Evolutionary conservation across 2,329 filamentous ascomycete species (phyloP).

Genomic region (Arthrinium phaeospermum): DNA sequence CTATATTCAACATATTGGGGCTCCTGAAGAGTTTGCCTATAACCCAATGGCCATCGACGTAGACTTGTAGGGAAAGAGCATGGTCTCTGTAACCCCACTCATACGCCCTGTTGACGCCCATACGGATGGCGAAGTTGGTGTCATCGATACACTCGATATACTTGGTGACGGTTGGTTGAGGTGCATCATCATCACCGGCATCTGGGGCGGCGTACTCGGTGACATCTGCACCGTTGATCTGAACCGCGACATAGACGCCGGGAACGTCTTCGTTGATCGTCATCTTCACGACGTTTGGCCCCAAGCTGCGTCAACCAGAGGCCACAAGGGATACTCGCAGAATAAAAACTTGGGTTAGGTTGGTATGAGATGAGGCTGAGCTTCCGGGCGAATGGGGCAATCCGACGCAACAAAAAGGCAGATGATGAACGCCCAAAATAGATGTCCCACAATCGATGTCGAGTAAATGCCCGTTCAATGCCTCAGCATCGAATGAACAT

Average conservation of each 20-base stretch:
- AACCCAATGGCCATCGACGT: slow-evolving; percentile 34
- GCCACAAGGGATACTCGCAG: not conserved
- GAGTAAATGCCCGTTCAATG: not conserved
- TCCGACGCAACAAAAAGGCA: not conserved
- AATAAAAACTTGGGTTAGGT: not conserved
- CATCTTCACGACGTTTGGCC: slow-evolving; percentile 26
- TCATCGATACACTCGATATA: slow-evolving; percentile 40
- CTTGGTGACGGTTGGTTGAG: slow-evolving; percentile 27
- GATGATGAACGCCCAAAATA: not conserved
- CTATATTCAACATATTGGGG: not conserved
- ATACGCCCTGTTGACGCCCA: slow-evolving; percentile 30
- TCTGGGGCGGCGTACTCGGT: slow-evolving; percentile 36
- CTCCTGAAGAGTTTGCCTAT: slow-evolving; percentile 9
- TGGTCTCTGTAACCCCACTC: slow-evolving; percentile 34
- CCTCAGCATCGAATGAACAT: not conserved
- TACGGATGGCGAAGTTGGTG: slow-evolving; percentile 32
- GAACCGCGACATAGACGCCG: slow-evolving; percentile 33
- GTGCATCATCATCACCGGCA: slow-evolving; percentile 23
- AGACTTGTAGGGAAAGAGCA: slow-evolving; percentile 24
- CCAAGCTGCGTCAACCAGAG: not conserved
- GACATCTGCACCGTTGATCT: slow-evolving; percentile 27
- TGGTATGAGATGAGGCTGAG: not conserved
- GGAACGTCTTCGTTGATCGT: slow-evolving; percentile 35
- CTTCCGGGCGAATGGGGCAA: not conserved
- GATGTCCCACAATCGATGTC: not conserved